Evolutionary conservation across 2,329 filamentous ascomycete species (phyloP).

Genomic region (Alternaria atra): DNA sequence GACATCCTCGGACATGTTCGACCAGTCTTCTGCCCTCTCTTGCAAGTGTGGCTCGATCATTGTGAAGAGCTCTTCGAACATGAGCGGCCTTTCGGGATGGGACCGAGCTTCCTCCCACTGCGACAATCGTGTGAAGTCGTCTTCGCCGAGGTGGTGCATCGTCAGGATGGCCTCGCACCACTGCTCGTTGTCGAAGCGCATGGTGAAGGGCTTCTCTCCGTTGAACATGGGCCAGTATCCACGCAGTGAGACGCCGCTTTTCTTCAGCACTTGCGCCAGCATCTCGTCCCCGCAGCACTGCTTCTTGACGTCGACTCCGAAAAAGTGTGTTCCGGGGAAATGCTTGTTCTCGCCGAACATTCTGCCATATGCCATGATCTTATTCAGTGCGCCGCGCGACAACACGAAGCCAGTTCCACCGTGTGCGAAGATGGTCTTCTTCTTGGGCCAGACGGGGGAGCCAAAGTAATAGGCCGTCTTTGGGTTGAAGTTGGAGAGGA

Average conservation of each 20-base stretch:
- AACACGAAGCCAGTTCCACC: conserved; percentile 56
- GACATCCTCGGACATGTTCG: conserved; percentile 45
- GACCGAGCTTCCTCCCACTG: conserved; percentile 40
- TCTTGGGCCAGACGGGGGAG: conserved; percentile 48
- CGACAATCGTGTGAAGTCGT: conserved; percentile 39
- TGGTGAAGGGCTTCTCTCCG: conserved; percentile 51
- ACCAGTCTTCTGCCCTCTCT: conserved; percentile 42
- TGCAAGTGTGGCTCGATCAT: conserved; percentile 40
- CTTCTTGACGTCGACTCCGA: conserved; percentile 46
- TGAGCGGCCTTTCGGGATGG: conserved; percentile 38
- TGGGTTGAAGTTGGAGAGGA: conserved; percentile 50
- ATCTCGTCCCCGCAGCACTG: conserved; percentile 53
- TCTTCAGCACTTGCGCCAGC: conserved; percentile 49
- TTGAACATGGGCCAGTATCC: conserved; percentile 59
- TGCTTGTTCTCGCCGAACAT: conserved; percentile 48
- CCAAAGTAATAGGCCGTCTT: conserved; percentile 53
- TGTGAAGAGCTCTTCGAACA: conserved; percentile 46
- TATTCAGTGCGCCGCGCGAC: conserved; percentile 60
- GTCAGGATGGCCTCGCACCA: conserved; percentile 57
- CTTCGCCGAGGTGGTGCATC: conserved; percentile 46
- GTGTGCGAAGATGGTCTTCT: conserved; percentile 53
- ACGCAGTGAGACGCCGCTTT: conserved; percentile 46
- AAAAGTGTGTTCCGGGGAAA: conserved; percentile 45
- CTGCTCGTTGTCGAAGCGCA: conserved; percentile 51
- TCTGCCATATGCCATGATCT: conserved; percentile 48